Conservation (phyloP, 495 filamentous ascomycete genomes). For the Amphirosellinia nigrospora region DNA sequence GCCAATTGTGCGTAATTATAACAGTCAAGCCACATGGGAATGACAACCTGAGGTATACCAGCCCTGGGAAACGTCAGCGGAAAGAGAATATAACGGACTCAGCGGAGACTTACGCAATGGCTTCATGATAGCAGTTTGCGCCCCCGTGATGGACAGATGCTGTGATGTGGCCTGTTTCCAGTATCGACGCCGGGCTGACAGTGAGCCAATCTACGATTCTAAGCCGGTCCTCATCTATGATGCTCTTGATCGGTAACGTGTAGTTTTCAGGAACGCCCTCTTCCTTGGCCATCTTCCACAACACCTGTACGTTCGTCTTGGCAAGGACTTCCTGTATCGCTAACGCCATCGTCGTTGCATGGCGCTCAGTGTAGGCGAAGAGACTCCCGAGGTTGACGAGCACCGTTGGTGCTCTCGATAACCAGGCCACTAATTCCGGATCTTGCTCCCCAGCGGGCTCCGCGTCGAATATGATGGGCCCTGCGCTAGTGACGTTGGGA, state of each 20-base stretch:
- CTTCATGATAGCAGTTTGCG: slow-evolving; percentile 61
- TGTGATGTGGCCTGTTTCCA: slow-evolving; percentile 54
- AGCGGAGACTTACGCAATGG: slow-evolving; percentile 51
- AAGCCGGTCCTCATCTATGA: slow-evolving; percentile 41
- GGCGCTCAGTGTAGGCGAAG: slow-evolving; percentile 32
- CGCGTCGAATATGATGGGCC: slow-evolving; percentile 47
- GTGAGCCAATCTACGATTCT: slow-evolving; percentile 54
- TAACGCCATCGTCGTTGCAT: slow-evolving; percentile 43
- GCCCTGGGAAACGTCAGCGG: slow-evolving; percentile 39
- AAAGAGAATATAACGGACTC: not conserved
- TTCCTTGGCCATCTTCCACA: slow-evolving; percentile 53
- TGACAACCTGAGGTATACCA: slow-evolving; percentile 57
- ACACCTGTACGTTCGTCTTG: slow-evolving; percentile 44
- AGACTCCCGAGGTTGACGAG: slow-evolving; percentile 58
- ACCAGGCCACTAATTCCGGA: slow-evolving; percentile 51
- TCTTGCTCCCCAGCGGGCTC: slow-evolving; percentile 46
- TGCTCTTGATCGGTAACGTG: slow-evolving; percentile 26
- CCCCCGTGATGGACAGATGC: slow-evolving; percentile 61
- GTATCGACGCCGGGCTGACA: slow-evolving; percentile 53
- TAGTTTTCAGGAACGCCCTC: slow-evolving; percentile 28
- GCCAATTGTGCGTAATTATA: slow-evolving; percentile 57
- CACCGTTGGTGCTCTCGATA: slow-evolving; percentile 49
- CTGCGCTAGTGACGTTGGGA: slow-evolving; percentile 53
- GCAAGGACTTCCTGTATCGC: slow-evolving; percentile 48
- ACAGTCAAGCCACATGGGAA: slow-evolving; percentile 59